Conservation (phyloP, 768 basidiomycete species). For the Auricularia heimuer region DNA sequence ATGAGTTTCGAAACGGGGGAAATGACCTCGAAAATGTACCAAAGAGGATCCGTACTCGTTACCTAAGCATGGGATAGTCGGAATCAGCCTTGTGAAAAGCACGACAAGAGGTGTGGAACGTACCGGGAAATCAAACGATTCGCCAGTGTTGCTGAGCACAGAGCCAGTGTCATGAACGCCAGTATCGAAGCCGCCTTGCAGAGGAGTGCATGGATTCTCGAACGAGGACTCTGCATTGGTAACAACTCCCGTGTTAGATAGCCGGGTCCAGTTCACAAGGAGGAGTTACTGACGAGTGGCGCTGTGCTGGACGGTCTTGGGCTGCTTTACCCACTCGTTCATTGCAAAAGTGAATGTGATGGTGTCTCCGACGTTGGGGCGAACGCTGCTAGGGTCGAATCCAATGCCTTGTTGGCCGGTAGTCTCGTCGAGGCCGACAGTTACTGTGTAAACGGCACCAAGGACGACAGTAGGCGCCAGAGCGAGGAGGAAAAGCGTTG, state of each 20-base stretch:
- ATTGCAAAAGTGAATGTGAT: constrained; percentile 1
- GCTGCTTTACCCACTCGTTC: not conserved
- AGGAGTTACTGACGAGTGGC: not conserved
- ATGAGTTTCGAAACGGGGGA: not conserved
- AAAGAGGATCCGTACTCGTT: not conserved
- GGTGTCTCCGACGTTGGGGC: not conserved
- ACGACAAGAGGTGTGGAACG: not conserved
- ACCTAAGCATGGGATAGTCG: not conserved
- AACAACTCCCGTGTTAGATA: no score
- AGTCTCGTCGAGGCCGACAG: constrained; percentile 1
- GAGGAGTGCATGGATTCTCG: not conserved
- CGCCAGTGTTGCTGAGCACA: not conserved
- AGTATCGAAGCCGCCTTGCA: not conserved
- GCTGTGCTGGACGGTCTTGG: constrained; percentile 1
- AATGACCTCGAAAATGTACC: not conserved
- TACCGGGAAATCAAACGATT: not conserved
- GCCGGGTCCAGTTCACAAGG: not conserved
- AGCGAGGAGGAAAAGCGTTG: not conserved
- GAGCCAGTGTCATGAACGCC: not conserved
- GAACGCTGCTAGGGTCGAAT: not conserved
- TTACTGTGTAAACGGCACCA: not conserved
- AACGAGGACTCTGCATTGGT: not conserved
- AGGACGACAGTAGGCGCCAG: not conserved
- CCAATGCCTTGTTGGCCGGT: not conserved
- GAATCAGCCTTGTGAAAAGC: not conserved